Evolutionary conservation across 345 rosid species (phyloP).

Genomic region (Aquilaria yunnanensis): DNA sequence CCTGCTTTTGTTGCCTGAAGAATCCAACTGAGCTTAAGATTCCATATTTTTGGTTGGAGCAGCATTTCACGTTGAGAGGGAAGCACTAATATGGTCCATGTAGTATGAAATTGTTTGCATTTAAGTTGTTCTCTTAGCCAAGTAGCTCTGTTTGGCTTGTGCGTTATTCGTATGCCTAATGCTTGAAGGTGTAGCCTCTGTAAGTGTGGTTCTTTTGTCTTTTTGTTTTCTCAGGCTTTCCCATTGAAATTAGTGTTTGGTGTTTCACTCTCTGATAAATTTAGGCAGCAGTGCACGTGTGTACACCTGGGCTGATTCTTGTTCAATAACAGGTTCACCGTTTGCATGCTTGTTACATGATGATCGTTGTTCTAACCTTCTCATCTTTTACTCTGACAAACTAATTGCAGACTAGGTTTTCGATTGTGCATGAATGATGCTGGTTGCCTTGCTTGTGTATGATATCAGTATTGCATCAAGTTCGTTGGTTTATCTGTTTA

Average conservation of each 20-base stretch:
- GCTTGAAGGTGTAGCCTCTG: no score
- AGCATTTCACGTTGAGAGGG: no score
- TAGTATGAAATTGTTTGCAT: background rate
- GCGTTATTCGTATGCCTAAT: no score
- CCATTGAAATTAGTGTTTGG: no score
- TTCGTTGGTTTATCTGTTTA: background rate
- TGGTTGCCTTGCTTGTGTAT: background rate
- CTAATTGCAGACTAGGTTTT: background rate
- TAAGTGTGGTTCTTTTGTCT: no score
- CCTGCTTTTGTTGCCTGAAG: background rate
- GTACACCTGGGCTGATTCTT: no score
- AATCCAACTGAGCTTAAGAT: no score
- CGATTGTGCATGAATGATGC: background rate
- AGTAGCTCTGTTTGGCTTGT: background rate
- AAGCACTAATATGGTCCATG: no score
- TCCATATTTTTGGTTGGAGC: background rate
- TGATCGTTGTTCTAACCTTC: no score
- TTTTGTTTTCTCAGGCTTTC: no score
- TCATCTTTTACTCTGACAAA: background rate
- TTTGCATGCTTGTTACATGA: background rate
- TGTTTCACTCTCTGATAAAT: no score
- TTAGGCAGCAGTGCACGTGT: no score
- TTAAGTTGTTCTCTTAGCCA: background rate
- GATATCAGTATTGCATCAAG: background rate
- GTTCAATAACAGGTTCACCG: background rate